These are phyloP conservation scores for Kluyveromyces sp. DNA, from an alignment of 1,139 yeast species.

Conservation along the genomic window DNA sequence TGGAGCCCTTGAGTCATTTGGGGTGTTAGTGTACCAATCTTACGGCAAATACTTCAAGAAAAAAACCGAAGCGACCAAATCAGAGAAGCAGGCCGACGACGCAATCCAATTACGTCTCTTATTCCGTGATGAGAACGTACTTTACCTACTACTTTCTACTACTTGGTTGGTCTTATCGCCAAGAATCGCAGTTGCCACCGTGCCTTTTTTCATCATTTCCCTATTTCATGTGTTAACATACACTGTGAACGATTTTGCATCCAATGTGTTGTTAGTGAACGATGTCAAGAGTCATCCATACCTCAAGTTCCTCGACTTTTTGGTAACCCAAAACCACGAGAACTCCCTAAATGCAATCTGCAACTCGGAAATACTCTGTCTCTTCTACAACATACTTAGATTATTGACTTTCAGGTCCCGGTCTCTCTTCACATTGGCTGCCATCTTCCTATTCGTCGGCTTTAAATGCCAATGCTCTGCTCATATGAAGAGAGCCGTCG, in stretches of 20 bases:
- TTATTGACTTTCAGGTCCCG: slow-evolving; percentile 57
- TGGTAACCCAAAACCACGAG: slow-evolving; percentile 59
- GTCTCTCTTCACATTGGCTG: slow-evolving; percentile 52
- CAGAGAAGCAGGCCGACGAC: slow-evolving; percentile 9
- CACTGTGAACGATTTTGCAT: slow-evolving; percentile 57
- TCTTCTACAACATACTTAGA: slow-evolving; percentile 42
- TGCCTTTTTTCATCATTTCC: slow-evolving; percentile 64
- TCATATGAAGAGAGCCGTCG: slow-evolving; percentile 64
- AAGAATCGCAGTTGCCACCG: slow-evolving; percentile 45
- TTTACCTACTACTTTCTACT: slow-evolving; percentile 51
- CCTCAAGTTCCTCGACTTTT: slow-evolving; percentile 41
- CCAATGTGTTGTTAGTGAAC: slow-evolving; percentile 48
- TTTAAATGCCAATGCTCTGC: slow-evolving; percentile 70
- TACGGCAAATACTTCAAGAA: slow-evolving; percentile 24
- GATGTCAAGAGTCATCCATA: slow-evolving; percentile 24
- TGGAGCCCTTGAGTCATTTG: slow-evolving; percentile 68
- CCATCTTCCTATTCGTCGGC: slow-evolving; percentile 63
- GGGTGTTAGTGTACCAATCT: slow-evolving; percentile 61
- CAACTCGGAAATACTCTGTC: slow-evolving; percentile 54
- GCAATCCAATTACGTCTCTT: slow-evolving; percentile 29
- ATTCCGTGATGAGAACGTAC: slow-evolving; percentile 58
- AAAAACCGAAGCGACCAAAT: slow-evolving; percentile 17
- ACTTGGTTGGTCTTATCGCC: slow-evolving; percentile 52
- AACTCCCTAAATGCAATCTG: slow-evolving; percentile 67
- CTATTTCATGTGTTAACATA: slow-evolving; percentile 67